These are phyloP conservation scores for Aspergillus hortae DNA, from an alignment of 2,329 filamentous ascomycete genomes.

Conservation along the genomic window DNA sequence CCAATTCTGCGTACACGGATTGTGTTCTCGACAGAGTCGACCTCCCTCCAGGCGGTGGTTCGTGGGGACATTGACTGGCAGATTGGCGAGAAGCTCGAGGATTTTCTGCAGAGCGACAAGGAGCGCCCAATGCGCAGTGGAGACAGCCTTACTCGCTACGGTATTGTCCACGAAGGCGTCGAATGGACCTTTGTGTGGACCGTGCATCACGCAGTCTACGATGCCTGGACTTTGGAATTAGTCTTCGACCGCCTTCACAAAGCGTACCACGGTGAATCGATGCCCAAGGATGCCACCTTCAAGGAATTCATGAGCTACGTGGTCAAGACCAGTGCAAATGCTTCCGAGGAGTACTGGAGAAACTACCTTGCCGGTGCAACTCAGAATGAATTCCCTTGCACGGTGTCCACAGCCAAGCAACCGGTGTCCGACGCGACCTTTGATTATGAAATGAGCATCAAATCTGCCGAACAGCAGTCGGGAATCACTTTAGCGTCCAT, in stretches of 20 bases:
- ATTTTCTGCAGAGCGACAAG: conserved; percentile 1
- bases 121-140: conserved; percentile 1
- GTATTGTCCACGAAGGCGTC: neutral
- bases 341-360: conserved; percentile 5
- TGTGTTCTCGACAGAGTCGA: conserved; percentile 14
- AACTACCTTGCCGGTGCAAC: conserved; percentile 2
- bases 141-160: conserved; percentile 4
- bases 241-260: conserved; percentile 6
- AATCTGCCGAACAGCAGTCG: neutral
- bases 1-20: conserved; percentile 45
- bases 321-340: neutral
- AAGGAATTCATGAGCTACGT: conserved; percentile 6
- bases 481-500: conserved; percentile 5
- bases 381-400: conserved; percentile 2
- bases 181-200: conserved; percentile 8
- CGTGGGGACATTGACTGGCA: conserved; percentile 19
- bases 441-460: neutral
- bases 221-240: conserved; percentile 6
- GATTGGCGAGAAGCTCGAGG: conserved; percentile 2
- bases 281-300: neutral
- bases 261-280: conserved; percentile 1
- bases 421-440: conserved; percentile 1
- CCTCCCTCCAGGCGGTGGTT: conserved; percentile 25
- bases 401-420: neutral
- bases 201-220: conserved; percentile 10